phyloP scores from a whole-genome alignment of 148 eudicot genomes.

The Chenopodium quinoa region DNA sequence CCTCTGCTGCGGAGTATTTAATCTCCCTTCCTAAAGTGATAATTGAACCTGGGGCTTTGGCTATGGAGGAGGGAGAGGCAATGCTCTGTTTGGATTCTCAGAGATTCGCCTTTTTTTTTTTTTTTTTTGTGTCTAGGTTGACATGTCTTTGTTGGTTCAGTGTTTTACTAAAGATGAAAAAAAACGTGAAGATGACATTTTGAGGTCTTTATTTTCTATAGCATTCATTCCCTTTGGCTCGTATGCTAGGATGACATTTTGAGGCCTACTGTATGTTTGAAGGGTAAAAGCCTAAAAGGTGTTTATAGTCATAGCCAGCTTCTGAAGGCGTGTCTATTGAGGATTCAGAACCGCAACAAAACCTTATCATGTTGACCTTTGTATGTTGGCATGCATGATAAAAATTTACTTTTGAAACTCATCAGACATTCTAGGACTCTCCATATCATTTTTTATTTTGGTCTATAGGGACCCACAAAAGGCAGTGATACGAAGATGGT shows the following conservation, averaged over 20 bases:
- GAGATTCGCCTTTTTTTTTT: neutral
- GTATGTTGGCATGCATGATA: neutral
- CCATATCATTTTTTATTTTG: neutral
- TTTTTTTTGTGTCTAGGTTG: neutral
- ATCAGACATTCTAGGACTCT: neutral
- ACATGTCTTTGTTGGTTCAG: neutral
- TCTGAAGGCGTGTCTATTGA: neutral
- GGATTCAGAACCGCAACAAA: neutral
- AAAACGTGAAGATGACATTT: neutral
- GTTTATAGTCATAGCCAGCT: constrained; percentile 1
- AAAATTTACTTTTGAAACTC: neutral
- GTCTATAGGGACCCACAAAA: neutral
- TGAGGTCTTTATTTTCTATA: neutral
- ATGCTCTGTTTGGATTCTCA: neutral
- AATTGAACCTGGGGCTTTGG: neutral
- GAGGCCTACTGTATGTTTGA: neutral
- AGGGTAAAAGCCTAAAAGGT: neutral
- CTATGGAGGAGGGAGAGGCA: neutral
- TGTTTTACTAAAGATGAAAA: neutral
- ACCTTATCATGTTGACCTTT: neutral
- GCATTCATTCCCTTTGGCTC: neutral
- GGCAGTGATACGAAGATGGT: neutral
- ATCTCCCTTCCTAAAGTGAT: no score
- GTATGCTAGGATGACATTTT: neutral
- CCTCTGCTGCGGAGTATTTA: neutral